A percentile compares a stretch with the other conserved stretches of the same genome.
Conservation (phyloP, 441 rosid species). For the Theobroma grandiflorum region DNA sequence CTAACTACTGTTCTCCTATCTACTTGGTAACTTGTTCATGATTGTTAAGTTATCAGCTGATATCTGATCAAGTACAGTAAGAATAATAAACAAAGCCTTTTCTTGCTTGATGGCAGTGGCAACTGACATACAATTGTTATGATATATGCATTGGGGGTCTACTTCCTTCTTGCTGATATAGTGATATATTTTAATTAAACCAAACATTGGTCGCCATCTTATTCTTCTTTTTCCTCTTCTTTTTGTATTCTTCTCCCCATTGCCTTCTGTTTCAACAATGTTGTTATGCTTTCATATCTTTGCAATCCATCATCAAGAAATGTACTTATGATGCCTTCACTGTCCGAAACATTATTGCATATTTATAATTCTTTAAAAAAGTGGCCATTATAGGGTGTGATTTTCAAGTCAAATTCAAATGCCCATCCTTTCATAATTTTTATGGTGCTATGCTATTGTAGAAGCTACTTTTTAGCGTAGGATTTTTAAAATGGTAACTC, state of each 20-base stretch:
- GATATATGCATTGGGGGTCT: not conserved
- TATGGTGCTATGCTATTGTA: not conserved
- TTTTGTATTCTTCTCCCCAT: not conserved
- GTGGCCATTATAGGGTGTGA: not conserved
- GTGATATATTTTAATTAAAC: not conserved
- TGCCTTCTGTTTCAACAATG: not conserved
- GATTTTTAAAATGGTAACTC: not conserved
- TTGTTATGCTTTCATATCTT: not conserved
- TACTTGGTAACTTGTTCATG: not conserved
- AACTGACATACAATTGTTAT: not conserved
- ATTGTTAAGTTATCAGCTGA: not conserved
- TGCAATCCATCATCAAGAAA: not conserved
- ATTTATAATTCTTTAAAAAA: not conserved
- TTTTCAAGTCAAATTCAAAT: constrained; percentile 14
- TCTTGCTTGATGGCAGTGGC: constrained; percentile 3
- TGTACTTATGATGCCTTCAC: not conserved
- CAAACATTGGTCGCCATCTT: not conserved
- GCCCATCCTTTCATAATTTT: not conserved
- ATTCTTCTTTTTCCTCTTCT: not conserved
- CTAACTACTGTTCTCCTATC: constrained; percentile 22
- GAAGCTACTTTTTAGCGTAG: not conserved
- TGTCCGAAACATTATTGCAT: constrained; percentile 5
- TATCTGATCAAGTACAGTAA: not conserved
- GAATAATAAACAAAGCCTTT: not conserved
- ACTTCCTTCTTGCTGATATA: not conserved